Evolutionary conservation across 352 stramenopile species (phyloP), one percentile per base, ranked within the genome.

Genomic region (Globisporangium spinosum): DNA sequence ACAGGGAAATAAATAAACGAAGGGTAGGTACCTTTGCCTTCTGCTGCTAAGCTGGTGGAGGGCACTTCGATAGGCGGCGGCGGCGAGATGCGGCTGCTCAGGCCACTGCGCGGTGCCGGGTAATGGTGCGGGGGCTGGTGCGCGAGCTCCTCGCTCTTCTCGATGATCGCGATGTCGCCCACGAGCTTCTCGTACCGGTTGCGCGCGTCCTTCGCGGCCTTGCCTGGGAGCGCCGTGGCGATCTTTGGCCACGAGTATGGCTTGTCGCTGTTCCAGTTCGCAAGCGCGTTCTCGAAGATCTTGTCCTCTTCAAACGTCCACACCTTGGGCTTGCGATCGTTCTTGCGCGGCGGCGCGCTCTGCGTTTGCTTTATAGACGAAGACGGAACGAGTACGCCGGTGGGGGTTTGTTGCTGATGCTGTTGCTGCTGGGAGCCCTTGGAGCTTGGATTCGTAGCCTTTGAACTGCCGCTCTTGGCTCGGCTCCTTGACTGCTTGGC

Each of bases 301-400:
- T 92, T 91, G 67, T 96, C 87, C 71, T 96, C 87, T 58, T 94
- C 78, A 49, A 91, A 90, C 34, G 72, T 93, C 89, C 89, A 96
- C 13, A 71, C 58, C 38, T 84, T 91, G n/a, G 73, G 64, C 4
- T 77, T 77, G 53, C 75, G 75, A 25, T 47, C 38, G 60, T 59
- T 70, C 61, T 70, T 67, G 32, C 29, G 35, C 54, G 17, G 32
- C n/a, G 20, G 17, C 12, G 32, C 29, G 10, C 10, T 47, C 20
- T 55, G 47, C 15, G 47, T 22, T 49, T 49, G 40, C 40, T 70
- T 60, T 15, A 38, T 7, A 35, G 58, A 35, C 34, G 75, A 58
- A 9, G 53, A 58, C 3, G 55, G 17, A 1, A 13, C 27, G 12
- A 59, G 25, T 15, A 61, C 32, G 20, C 56, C 55, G 5, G 29